Conservation (phyloP, 2,329 filamentous ascomycete genomes). For the Pseudogymnoascus sp. region DNA sequence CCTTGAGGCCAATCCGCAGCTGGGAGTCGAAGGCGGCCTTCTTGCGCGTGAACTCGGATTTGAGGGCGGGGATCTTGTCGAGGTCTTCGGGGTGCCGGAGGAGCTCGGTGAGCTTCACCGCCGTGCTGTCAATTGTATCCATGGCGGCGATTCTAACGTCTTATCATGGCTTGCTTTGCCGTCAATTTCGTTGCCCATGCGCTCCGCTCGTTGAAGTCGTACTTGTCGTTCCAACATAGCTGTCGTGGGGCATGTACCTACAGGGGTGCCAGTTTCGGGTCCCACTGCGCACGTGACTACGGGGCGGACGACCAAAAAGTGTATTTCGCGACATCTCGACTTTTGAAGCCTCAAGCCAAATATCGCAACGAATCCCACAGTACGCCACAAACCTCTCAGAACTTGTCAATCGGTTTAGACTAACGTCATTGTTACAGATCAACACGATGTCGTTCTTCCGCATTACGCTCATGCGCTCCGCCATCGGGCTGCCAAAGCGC, state of each 20-base stretch:
- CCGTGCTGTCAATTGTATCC: conserved; percentile 32
- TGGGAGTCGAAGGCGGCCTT: conserved; percentile 87
- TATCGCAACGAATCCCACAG: not conserved
- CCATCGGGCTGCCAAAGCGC: conserved; percentile 63
- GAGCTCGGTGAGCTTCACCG: conserved; percentile 74
- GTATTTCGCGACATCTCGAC: conserved; percentile 8
- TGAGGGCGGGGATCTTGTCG: conserved; percentile 86
- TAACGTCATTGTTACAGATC: not conserved
- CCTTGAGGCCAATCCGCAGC: conserved; percentile 78
- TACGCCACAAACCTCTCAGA: not conserved
- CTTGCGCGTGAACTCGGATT: conserved; percentile 89
- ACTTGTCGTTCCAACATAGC: not conserved
- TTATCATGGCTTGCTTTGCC: conserved; percentile 11
- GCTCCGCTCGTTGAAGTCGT: not conserved
- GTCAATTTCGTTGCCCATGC: conserved; percentile 8
- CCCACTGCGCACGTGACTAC: not conserved
- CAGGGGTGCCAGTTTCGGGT: conserved; percentile 1
- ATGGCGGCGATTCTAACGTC: conserved; percentile 15
- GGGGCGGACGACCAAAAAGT: not conserved
- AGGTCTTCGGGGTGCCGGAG: conserved; percentile 94
- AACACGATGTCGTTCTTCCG: conserved; percentile 58
- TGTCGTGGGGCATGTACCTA: conserved; percentile 9
- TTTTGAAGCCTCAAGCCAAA: conserved; percentile 9
- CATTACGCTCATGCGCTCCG: conserved; percentile 65
- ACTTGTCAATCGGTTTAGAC: not conserved